Evolutionary conservation across 1,284 basidiomycete genomes (phyloP), one percentile per base, ranked within the genome.

Genomic region (Vanrija pseudolonga): DNA sequence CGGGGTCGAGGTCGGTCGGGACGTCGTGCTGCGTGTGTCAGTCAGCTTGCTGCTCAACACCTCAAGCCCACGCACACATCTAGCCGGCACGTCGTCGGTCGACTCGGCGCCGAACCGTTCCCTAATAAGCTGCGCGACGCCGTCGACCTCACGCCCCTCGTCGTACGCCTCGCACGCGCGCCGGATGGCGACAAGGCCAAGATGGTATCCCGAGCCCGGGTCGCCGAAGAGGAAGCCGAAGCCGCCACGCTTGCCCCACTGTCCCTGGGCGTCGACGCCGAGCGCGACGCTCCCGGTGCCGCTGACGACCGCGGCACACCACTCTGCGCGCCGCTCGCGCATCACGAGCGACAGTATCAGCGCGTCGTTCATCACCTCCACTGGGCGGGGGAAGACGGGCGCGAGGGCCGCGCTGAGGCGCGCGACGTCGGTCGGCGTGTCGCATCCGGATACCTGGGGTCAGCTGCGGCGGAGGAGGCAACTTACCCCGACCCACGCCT

Each of bases 401-500:
- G 45, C 23, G 5, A 56, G 55, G 8, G n/a, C 8, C 3, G 23
- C 32, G 3, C 40, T 44, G 23, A 60, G 54, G 22, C 36, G 51
- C 18, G 38, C 18, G 28, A 55, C 52, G 32, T 60, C 59, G 36
- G 22, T 36, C 11, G 43, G 42, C 23, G 44, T 37, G 22, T 52
- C 50, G 36, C 50, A 52, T 1, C 50, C 50, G 2, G 50, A 52
- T 1, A 40, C 37, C 50, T 52, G 43, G 17, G 17, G n/a, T 45
- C 20, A 47, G 45, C 24, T n/a, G 9, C 9, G 1, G 20, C 11
- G 7, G 46, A 40, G 19, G 26, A 22, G 67, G 87, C 84, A n/a
- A 87, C 74, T 47, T 24, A 80, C 77, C 1, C 80, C 75, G 47
- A 88, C 45, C 53, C 49, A 59, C 19, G 38, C 45, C n/a, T 37